These are phyloP conservation scores for Aphanomyces euteiches DNA, from an alignment of 352 stramenopile genomes.

Conservation along the genomic window DNA sequence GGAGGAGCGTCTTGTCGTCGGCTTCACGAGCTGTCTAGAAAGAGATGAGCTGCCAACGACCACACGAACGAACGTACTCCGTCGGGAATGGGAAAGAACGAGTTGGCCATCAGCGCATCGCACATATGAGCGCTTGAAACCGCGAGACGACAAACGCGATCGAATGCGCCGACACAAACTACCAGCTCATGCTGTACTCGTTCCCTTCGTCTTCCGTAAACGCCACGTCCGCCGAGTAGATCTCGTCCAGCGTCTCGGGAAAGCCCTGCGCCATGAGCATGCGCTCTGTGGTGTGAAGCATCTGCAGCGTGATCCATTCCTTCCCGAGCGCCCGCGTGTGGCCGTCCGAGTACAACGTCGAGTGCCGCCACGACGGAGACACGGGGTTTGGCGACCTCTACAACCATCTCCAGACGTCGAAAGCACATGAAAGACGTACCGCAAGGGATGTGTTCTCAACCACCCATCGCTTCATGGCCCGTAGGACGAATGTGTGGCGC, in stretches of 20 bases:
- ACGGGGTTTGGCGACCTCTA: not conserved
- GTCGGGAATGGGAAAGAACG: not conserved
- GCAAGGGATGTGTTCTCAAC: not conserved
- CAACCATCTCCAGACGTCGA: not conserved
- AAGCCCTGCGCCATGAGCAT: not conserved
- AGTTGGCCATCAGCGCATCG: slow-evolving; percentile 7
- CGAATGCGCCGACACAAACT: not conserved
- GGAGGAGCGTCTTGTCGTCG: not conserved
- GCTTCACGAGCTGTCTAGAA: not conserved
- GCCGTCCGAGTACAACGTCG: not conserved
- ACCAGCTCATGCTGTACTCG: not conserved
- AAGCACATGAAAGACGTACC: not conserved
- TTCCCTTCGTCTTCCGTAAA: not conserved
- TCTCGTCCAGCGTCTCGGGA: not conserved
- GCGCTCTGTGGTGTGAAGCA: not conserved
- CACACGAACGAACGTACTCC: not conserved
- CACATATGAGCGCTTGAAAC: not conserved
- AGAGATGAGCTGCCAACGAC: not conserved
- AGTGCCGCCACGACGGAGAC: slow-evolving; percentile 7
- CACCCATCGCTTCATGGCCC: not conserved
- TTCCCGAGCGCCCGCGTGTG: not conserved
- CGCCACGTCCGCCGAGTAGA: not conserved
- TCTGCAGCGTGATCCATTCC: slow-evolving; percentile 18
- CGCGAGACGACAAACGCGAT: not conserved
- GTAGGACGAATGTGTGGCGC: not conserved